These are phyloP conservation scores for Neofusicoccum kwambonambiense DNA, from an alignment of 2,329 filamentous ascomycete species.

Conservation along the genomic window DNA sequence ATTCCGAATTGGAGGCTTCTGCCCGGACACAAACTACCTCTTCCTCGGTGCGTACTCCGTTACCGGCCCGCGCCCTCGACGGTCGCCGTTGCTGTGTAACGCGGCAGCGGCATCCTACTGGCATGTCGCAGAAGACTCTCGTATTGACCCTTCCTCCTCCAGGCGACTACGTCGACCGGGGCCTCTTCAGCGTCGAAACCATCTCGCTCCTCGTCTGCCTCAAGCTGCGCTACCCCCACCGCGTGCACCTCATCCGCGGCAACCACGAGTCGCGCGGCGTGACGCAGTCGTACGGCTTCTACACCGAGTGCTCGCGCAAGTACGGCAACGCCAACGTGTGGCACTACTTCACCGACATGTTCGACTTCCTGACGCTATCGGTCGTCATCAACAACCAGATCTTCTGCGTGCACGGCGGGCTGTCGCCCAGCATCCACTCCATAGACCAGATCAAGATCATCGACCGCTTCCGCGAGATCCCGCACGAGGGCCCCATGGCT, in stretches of 20 bases:
- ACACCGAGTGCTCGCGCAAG: slow-evolving; percentile 95
- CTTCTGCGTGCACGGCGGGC: slow-evolving; percentile 94
- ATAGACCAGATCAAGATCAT: slow-evolving; percentile 99
- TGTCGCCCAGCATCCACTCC: slow-evolving; percentile 75
- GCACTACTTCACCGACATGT: slow-evolving; percentile 99
- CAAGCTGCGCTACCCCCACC: slow-evolving; percentile 92
- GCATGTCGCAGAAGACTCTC: slow-evolving; percentile 19
- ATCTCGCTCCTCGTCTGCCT: slow-evolving; percentile 97
- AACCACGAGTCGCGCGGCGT: slow-evolving; percentile 98
- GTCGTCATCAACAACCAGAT: slow-evolving; percentile 99
- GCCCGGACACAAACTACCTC: slow-evolving; percentile 96
- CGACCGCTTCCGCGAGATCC: slow-evolving; percentile 96
- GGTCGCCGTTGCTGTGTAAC: not conserved
- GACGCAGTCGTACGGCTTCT: slow-evolving; percentile 98
- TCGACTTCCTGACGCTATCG: slow-evolving; percentile 93
- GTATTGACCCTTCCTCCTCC: slow-evolving; percentile 11
- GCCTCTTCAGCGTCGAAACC: slow-evolving; percentile 97
- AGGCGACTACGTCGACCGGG: slow-evolving; percentile 98
- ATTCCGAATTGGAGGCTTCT: slow-evolving; percentile 96
- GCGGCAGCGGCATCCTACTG: not conserved
- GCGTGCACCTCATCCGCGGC: slow-evolving; percentile 92
- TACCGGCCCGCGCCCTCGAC: not conserved
- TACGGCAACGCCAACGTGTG: slow-evolving; percentile 98
- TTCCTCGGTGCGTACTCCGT: slow-evolving; percentile 70
- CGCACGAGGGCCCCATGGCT: slow-evolving; percentile 99